These are phyloP conservation scores for Colletotrichum sp. DNA, from an alignment of 2,329 filamentous ascomycete species.

Conservation along the genomic window DNA sequence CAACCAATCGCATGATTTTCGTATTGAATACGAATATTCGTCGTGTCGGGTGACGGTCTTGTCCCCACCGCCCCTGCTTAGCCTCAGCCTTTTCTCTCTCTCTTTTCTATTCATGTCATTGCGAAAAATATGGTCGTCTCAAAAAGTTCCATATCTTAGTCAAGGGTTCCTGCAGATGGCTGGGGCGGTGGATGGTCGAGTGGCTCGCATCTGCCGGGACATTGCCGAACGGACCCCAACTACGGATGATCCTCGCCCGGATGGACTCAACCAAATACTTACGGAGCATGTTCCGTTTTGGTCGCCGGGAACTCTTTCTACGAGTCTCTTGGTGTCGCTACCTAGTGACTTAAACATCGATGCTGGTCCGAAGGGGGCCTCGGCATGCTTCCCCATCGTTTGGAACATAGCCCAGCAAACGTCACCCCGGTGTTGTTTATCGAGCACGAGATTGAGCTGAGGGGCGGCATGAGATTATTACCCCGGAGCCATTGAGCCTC, in stretches of 20 bases:
- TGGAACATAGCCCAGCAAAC: not conserved
- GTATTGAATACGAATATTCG: not conserved
- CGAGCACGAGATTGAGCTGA: not conserved
- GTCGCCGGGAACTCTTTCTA: not conserved
- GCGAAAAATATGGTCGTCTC: not conserved
- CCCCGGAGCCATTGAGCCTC: not conserved
- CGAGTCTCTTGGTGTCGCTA: not conserved
- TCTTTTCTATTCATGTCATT: not conserved
- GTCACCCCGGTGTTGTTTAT: not conserved
- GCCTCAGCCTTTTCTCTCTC: not conserved
- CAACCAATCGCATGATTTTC: not conserved
- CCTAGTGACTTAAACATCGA: not conserved
- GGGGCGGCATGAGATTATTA: not conserved
- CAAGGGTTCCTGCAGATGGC: not conserved
- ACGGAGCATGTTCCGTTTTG: not conserved
- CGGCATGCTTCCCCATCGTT: not conserved
- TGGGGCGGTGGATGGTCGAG: not conserved
- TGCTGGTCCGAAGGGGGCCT: not conserved
- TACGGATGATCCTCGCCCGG: not conserved
- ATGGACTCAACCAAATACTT: not conserved
- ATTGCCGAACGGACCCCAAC: not conserved
- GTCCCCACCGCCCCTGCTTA: not conserved
- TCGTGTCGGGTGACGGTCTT: not conserved
- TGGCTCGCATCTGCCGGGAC: not conserved
- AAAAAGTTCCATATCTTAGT: not conserved